Base-by-base conservation (phyloP, 2,329 filamentous ascomycete species). In the Ophioceras dolichostomum region DNA sequence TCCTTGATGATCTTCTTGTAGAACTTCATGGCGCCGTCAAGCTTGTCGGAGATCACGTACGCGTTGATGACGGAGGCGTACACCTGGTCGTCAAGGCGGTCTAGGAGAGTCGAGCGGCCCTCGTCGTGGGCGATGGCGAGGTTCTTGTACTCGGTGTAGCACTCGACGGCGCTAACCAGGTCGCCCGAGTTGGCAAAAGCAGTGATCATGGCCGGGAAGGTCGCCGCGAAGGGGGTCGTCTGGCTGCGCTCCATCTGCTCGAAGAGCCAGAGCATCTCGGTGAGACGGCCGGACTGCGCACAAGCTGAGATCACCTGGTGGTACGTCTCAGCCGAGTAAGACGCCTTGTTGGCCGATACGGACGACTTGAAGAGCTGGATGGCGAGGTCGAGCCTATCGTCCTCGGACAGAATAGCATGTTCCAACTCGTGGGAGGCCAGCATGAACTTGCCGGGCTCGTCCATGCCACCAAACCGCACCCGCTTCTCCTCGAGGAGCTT, bases 121-220 rank as follows among this genome's bases (percentile, higher is more conserved):
- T 71, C 75, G 56, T 95, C 83, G 54, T 91, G 74, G 28, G 81
- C 78, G 37, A 96, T 76, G n/a, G 89, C 88, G 30, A 95, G 68
- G 32, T 76, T 74, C 52, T 86, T 86, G 68, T 96, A 96, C 59
- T 94, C 85, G 45, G 93, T 89, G 62, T 95, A 98, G 60, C 86
- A 87, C 56, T 94, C 87, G 6, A 96, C 84, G 16, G 88, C 91
- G 48, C 83, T 93, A 49, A 79, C 70, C 32, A 96, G 64, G 54
- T 96, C 87, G 35, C 87, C 83, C 10, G 73, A 73, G 30, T 74
- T 73, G 42, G 85, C 85, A 53, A 94, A 96, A 1, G 88, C 87
- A n/a, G 83, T 79, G 55, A 98, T 95, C 84, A 98, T 94, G 14
- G 80, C 73, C 2, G 87, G 83, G 60, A 94, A 96, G 37, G 89